Base-by-base conservation (phyloP, 371 early-diverging fungal genomes). In the Dinochytrium kinnereticum region DNA sequence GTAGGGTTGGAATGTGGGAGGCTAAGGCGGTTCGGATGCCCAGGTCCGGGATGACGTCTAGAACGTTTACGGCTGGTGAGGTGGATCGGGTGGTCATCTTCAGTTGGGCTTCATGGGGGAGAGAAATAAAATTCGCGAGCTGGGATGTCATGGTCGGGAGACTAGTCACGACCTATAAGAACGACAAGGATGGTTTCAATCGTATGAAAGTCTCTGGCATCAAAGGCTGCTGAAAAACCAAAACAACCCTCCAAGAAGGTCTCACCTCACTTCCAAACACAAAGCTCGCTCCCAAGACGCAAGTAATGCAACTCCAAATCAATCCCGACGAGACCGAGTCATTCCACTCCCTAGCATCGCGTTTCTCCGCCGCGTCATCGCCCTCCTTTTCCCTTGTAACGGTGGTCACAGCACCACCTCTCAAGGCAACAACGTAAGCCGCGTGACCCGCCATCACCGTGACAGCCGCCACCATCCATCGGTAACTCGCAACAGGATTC, bases 11-110 rank as follows among this genome's bases (percentile, higher is more conserved):
- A 2, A 59, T 61, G 33, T 59, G 57, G n/a, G 51, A 17, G 31
- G 37, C 34, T 24, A 69, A 37, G 13, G 36, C 36, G 2, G 36
- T 21, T 7, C 69, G 59, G 19, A 64, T 49, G 21, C 75, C 70
- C 19, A 74, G 36, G 21, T 74, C 64, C 2, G 64, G 65, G 26
- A 70, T 28, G 19, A 51, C 21, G 24, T 24, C 31, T 15, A 53
- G 10, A 37, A 53, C 30, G 10, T 7, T 3, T 55, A 26, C 10
- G 57, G 57, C 57, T 55, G 57, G 57, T 55, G n/a, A n/a, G 44
- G 13, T 44, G 19, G 44, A 44, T 7, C 7, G 44, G 44, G 44
- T 7, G 19, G 44, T 44, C 13, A 44, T 44, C 13, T 7, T 7
- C 7, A 19, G 44, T 44, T 44, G 44, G 19, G 44, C 13, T n/a